A percentile compares a stretch with the other conserved stretches of the same genome.
These are phyloP conservation scores for Rhodotorula sphaerocarpa DNA, from an alignment of 768 basidiomycete species.

Conservation along the genomic window DNA sequence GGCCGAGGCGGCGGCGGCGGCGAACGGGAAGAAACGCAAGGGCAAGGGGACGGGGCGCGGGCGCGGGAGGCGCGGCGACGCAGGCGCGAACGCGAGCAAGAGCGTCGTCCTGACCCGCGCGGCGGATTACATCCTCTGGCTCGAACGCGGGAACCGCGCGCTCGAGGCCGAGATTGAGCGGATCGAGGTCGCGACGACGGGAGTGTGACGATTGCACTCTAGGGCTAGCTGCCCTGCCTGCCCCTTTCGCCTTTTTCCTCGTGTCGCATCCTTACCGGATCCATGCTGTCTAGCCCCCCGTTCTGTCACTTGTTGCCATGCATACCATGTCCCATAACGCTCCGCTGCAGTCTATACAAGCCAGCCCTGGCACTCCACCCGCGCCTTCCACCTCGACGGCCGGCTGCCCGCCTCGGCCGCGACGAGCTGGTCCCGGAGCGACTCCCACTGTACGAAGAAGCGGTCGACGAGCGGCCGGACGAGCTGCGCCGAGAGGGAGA, in stretches of 20 bases:
- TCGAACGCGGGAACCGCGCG: slow-evolving; percentile 72
- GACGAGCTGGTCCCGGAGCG: slow-evolving; percentile 46
- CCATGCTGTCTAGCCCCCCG: no score
- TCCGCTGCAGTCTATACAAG: slow-evolving; percentile 11
- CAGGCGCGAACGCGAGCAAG: slow-evolving; percentile 50
- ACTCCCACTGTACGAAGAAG: slow-evolving; percentile 87
- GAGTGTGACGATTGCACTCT: no score
- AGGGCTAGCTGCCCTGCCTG: no score
- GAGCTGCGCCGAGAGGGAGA: slow-evolving; percentile 78
- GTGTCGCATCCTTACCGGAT: no score
- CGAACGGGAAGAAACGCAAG: slow-evolving; percentile 54
- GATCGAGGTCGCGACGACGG: slow-evolving; percentile 54
- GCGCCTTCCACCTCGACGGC: slow-evolving; percentile 9
- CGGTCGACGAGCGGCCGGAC: slow-evolving; percentile 76
- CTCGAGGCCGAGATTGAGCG: slow-evolving; percentile 60
- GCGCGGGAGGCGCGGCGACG: slow-evolving; percentile 30
- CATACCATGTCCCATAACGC: no score
- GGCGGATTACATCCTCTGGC: slow-evolving; percentile 72
- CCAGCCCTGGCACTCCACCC: slow-evolving; percentile 32
- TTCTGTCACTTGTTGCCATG: no score
- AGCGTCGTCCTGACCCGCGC: slow-evolving; percentile 80
- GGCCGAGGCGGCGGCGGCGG: slow-evolving; percentile 48
- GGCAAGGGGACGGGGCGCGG: slow-evolving; percentile 49
- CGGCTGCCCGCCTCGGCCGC: not conserved
- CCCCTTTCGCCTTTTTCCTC: no score